Percentiles rank a stretch among this genome's conserved stretches.
Conservation (phyloP, 169 alveolate genomes). For the Plasmodium malariae region DNA sequence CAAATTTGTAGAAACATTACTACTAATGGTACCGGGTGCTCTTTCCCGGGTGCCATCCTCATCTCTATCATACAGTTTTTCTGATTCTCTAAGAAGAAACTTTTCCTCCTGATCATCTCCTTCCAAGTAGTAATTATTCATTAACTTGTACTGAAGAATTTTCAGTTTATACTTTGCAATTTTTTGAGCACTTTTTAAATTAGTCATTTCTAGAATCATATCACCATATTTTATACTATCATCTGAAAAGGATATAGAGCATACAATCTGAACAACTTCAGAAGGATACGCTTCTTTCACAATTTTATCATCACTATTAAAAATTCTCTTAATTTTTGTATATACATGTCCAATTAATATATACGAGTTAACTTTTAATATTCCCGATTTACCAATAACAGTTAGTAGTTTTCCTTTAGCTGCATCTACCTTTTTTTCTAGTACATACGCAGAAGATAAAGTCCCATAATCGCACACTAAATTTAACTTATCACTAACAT, state of each 20-base stretch:
- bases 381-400: constrained; percentile 81
- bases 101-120: not conserved
- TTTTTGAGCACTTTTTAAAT: constrained; percentile 76
- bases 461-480: constrained; percentile 78
- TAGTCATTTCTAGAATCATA: constrained; percentile 83
- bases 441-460: constrained; percentile 81
- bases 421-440: constrained; percentile 81
- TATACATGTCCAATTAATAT: constrained; percentile 34
- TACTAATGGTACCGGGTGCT: too few relatives aligned
- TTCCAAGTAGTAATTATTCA: constrained; percentile 53
- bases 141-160: constrained; percentile 81
- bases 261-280: constrained; percentile 78
- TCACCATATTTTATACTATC: constrained; percentile 78
- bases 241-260: constrained; percentile 65
- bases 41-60: too few relatives aligned
- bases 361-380: constrained; percentile 74
- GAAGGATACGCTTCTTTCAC: constrained; percentile 83
- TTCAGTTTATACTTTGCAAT: constrained; percentile 83
- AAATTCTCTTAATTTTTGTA: constrained; percentile 77
- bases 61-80: too few relatives aligned
- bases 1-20: too few relatives aligned
- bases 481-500: constrained; percentile 84
- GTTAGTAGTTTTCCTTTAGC: constrained; percentile 80
- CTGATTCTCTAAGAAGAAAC: too few relatives aligned
- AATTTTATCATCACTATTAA: constrained; percentile 48